Conservation (phyloP, 2,329 filamentous ascomycete genomes). For the Canariomyces notabilis region DNA sequence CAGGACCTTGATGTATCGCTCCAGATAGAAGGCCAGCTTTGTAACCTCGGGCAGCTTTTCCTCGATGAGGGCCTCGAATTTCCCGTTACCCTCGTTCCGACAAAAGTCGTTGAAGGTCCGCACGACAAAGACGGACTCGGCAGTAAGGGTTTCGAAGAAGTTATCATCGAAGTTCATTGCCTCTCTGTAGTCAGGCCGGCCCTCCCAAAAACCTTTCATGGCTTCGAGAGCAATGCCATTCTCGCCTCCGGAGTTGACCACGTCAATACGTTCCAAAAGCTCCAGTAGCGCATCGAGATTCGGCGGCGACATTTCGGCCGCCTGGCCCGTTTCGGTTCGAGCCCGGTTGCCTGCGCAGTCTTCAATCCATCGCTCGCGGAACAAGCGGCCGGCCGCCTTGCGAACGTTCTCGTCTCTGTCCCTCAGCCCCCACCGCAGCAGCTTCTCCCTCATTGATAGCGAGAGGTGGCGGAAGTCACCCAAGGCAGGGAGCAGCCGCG, state of each 20-base stretch:
- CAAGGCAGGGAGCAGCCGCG: slow-evolving; percentile 76
- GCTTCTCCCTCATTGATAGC: slow-evolving; percentile 88
- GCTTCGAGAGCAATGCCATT: slow-evolving; percentile 88
- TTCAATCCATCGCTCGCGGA: slow-evolving; percentile 96
- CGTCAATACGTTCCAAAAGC: slow-evolving; percentile 87
- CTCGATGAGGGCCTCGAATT: slow-evolving; percentile 71
- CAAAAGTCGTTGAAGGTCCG: slow-evolving; percentile 95
- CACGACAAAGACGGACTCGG: slow-evolving; percentile 84
- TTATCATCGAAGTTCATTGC: slow-evolving; percentile 65
- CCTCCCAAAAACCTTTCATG: slow-evolving; percentile 95
- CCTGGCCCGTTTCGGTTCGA: slow-evolving; percentile 52
- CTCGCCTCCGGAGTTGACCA: slow-evolving; percentile 84
- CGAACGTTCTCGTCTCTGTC: slow-evolving; percentile 93
- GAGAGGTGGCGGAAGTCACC: slow-evolving; percentile 94
- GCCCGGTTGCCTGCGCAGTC: slow-evolving; percentile 72
- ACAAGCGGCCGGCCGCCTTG: slow-evolving; percentile 83
- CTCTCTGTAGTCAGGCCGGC: slow-evolving; percentile 76
- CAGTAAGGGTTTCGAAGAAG: slow-evolving; percentile 76
- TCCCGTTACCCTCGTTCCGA: slow-evolving; percentile 65
- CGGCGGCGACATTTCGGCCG: slow-evolving; percentile 54
- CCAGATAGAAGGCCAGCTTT: slow-evolving; percentile 79
- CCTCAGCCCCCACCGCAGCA: slow-evolving; percentile 88
- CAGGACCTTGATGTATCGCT: slow-evolving; percentile 69
- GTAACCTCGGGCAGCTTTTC: slow-evolving; percentile 96
- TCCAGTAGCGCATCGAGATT: slow-evolving; percentile 83